Evolutionary conservation across 805 yeast species (phyloP), one percentile per base, ranked within the genome.

Genomic region (Groenewaldozyma salmanticensis): DNA sequence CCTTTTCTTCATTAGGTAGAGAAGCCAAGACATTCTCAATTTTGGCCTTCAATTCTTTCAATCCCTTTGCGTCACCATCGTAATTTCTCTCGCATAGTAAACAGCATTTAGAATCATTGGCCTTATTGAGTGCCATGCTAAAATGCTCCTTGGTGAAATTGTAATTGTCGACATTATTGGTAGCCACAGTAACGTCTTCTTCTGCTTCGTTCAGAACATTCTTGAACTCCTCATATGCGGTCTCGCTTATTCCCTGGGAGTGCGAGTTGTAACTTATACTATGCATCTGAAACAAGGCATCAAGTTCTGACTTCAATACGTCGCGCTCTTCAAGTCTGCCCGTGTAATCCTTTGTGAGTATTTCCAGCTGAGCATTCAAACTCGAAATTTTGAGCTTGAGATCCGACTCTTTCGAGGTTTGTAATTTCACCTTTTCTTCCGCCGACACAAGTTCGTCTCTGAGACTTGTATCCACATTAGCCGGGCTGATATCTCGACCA

Each of bases 141-240:
- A 83, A 86, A 60, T 80, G 87, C 33, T 74, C 74, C 20, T 75
- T 64, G 0, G 88, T 79, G 2, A 86, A 82, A 34, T 75, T 77
- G 22, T 72, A 72, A 48, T 83, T 76, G 53, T 84, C 84, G 24
- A 75, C 55, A 42, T 81, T 78, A 47, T 80, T 82, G 13, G 75
- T 61, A 0, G 85, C 76, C 16, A 69, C 69, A 11, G 17, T 70
- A 48, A 75, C 73, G 33, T 79, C 80, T 15, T 70, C 71, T 52
- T 84, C 90, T 4, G 79, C 65, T 13, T 75, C 81, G 21, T 58
- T 54, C 2, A 80, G 46, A 4, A 71, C 64, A 1, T 60, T 61
- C n/a, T n/a, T n/a, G n/a, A n/a, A n/a, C n/a, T n/a, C n/a, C 27
- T 72, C 75, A 53, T 76, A 81, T 13, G 11, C 29, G 13, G 29